These are phyloP conservation scores for Pseudogymnoascus verrucosus DNA, from an alignment of 2,329 filamentous ascomycete species.

Conservation along the genomic window DNA sequence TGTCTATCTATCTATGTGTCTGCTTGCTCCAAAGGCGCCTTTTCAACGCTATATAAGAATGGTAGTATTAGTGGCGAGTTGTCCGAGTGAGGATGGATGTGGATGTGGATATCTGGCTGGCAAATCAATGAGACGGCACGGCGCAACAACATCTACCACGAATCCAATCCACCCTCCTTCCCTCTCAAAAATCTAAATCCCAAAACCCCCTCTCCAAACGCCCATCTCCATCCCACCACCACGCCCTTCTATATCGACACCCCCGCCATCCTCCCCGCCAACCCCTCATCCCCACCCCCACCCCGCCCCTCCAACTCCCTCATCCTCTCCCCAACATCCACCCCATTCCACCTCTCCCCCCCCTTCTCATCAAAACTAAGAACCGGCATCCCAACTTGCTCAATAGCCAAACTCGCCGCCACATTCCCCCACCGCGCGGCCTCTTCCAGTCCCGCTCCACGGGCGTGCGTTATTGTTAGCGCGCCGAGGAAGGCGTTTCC, in stretches of 20 bases:
- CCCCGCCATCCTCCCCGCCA: no score
- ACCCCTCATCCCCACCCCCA: no score
- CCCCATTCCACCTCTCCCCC: slow-evolving; percentile 55
- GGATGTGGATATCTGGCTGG: background rate
- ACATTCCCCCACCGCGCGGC: slow-evolving; percentile 73
- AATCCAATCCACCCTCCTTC: background rate
- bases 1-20: background rate
- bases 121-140: background rate
- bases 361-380: slow-evolving; percentile 39
- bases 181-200: background rate
- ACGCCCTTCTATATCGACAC: background rate
- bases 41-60: background rate
- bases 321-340: slow-evolving; percentile 45
- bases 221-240: background rate
- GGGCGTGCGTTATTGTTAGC: slow-evolving; percentile 49
- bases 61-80: background rate
- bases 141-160: background rate
- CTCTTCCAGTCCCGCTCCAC: slow-evolving; percentile 54
- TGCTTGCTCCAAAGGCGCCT: background rate
- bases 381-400: slow-evolving; percentile 78
- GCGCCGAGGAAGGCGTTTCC: slow-evolving; percentile 79
- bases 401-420: slow-evolving; percentile 85
- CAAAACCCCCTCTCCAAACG: background rate
- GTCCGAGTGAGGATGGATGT: background rate
- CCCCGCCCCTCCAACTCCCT: no score